Base-by-base conservation (phyloP, 2,329 filamentous ascomycete species). In the Nemania serpens region DNA sequence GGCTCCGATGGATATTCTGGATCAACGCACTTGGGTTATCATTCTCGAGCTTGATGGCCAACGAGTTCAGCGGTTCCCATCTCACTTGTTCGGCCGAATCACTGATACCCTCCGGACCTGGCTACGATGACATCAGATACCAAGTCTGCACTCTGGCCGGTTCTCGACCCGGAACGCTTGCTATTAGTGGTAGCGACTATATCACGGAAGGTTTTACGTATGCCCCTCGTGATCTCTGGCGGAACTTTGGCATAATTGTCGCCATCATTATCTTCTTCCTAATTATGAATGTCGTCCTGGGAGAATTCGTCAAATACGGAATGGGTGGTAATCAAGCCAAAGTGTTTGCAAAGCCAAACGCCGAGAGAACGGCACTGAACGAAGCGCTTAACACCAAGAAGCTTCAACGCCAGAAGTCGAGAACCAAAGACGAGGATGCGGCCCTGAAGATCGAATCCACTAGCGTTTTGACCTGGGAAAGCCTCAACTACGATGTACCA, bases 121-220 rank as follows among this genome's bases (percentile, higher is more conserved):
- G 82, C 1, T 96, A 96, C 68, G 79, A 77, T 60, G 82, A 93
- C 62, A 87, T 93, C 69, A 79, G 84, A 42, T 80, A 93, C 69
- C 91, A 95, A 75, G 89, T 91, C 1, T 97, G 93, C 77, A 95
- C 91, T 0, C 82, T 96, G 2, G 76, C 88, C 0, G 93, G 92
- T 1, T 90, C 89, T 7, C 79, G 77, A 0, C 79, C 88, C 0
- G 91, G 92, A 1, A 88, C 84, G 0, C 75, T 80, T 1, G 71
- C 80, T 10, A 85, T 96, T 0, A 81, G 82, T 0, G 93, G 92
- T 3, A 77, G 78, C 0, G 83, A 81, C 13, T 96, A 96, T 72
- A 84, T 96, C 62, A 79, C 82, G 0, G 75, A 85, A 20, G 86
- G 82, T 0, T 96, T 91, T 74, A 82, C 83, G 0, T 96, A 93